These are phyloP conservation scores for Leccinum barrowsii DNA, from an alignment of 768 basidiomycete genomes.

Conservation along the genomic window DNA sequence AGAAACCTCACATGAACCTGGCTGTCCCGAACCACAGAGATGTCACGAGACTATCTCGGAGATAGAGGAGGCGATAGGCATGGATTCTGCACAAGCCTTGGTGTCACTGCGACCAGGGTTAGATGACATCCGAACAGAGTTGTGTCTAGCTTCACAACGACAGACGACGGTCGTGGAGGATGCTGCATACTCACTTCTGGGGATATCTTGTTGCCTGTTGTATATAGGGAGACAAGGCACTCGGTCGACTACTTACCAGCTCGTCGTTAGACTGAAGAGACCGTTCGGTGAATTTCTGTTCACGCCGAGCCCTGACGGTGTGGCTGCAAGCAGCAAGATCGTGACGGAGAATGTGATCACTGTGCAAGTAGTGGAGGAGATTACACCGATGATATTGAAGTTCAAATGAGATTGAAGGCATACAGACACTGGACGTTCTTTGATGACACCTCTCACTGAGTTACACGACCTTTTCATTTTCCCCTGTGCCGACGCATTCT, in stretches of 20 bases:
- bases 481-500: no score
- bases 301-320: background rate
- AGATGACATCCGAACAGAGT: background rate
- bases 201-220: constrained; percentile 1
- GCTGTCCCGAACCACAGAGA: constrained; percentile 5
- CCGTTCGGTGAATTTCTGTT: background rate
- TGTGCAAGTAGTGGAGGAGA: background rate
- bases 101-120: background rate
- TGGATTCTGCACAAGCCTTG: background rate
- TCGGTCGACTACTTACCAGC: constrained; percentile 6
- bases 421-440: constrained; percentile 5
- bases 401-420: background rate
- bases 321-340: background rate
- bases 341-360: background rate
- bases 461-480: background rate
- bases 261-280: background rate
- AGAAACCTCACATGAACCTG: background rate
- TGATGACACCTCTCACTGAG: background rate
- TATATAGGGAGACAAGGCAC: constrained; percentile 5
- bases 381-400: background rate
- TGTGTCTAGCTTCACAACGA: background rate
- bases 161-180: constrained; percentile 5
- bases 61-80: constrained; percentile 1
- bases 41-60: constrained; percentile 1
- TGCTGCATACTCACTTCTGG: constrained; percentile 6